phyloP scores from a whole-genome alignment of 306 rosid genomes.

The Cucurbita argyrosperma region DNA sequence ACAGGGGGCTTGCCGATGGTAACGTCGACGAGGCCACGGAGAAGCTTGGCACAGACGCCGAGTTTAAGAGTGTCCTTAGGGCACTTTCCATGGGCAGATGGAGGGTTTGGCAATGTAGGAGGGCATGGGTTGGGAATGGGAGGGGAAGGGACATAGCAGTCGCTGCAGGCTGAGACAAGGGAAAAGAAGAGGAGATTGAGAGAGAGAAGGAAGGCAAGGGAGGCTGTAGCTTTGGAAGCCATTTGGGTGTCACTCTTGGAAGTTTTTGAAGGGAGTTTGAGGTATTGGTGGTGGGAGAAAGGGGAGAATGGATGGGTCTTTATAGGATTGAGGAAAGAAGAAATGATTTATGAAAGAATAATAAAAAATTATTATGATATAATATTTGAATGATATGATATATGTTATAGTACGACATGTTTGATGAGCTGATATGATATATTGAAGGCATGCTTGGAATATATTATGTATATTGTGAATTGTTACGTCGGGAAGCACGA shows the following conservation, averaged over 20 bases:
- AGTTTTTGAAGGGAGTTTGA: background rate
- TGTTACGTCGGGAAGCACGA: too few relatives aligned
- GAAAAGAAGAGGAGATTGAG: background rate
- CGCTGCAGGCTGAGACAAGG: background rate
- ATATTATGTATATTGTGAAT: too few relatives aligned
- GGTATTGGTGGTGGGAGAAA: background rate
- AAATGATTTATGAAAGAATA: background rate
- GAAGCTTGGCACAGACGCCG: slow-evolving; percentile 48
- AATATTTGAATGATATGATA: too few relatives aligned
- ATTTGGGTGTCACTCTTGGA: background rate
- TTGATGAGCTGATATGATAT: too few relatives aligned
- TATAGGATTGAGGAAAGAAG: background rate
- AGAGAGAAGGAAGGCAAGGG: background rate
- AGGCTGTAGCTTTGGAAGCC: slow-evolving; percentile 9
- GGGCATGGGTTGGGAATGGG: slow-evolving; percentile 3
- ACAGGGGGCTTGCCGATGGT: slow-evolving; percentile 45
- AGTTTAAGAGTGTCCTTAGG: slow-evolving; percentile 52
- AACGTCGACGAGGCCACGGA: slow-evolving; percentile 35
- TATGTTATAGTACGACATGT: too few relatives aligned
- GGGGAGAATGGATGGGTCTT: background rate
- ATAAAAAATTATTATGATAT: background rate
- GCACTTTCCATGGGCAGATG: slow-evolving; percentile 16
- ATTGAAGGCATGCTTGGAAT: too few relatives aligned
- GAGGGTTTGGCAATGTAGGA: background rate
- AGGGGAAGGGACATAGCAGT: background rate